These are phyloP conservation scores for Rosa persica DNA, from an alignment of 306 rosid species.

Conservation along the genomic window DNA sequence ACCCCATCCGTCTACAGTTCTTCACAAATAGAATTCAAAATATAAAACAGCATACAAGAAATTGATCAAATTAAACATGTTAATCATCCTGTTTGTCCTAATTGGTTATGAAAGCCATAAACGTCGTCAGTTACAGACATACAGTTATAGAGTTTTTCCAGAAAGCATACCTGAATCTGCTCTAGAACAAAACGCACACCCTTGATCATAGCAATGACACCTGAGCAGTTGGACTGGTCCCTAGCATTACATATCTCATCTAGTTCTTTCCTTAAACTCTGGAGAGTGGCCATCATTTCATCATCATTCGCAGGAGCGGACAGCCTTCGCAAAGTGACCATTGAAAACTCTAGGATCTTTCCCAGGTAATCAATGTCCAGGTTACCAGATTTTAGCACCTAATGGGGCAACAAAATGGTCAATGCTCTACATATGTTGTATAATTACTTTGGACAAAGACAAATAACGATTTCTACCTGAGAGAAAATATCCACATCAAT, in stretches of 20 bases:
- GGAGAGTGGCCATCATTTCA: conserved; percentile 54
- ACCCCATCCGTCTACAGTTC: not conserved
- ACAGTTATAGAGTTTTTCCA: not conserved
- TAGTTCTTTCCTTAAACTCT: conserved; percentile 59
- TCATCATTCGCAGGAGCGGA: conserved; percentile 77
- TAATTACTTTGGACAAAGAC: conserved; percentile 10
- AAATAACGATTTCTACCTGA: conserved; percentile 54
- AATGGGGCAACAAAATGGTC: conserved; percentile 22
- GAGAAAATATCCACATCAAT: conserved; percentile 73
- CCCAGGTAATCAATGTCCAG: conserved; percentile 84
- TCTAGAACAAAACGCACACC: conserved; percentile 83
- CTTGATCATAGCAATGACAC: conserved; percentile 70
- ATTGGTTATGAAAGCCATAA: not conserved
- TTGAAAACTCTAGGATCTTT: conserved; percentile 72
- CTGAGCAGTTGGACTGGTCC: conserved; percentile 51
- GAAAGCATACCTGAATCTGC: conserved; percentile 81
- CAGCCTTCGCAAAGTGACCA: conserved; percentile 76
- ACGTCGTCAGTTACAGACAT: not conserved
- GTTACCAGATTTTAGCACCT: conserved; percentile 79
- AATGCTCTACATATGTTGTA: not conserved
- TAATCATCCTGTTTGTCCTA: not conserved
- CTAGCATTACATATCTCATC: conserved; percentile 56
- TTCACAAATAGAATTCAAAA: not conserved
- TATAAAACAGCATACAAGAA: not conserved
- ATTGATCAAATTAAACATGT: not conserved